phyloP scores from a whole-genome alignment of 176 grass and related monocot species.

The Rhipidocladum racemiflorum region DNA sequence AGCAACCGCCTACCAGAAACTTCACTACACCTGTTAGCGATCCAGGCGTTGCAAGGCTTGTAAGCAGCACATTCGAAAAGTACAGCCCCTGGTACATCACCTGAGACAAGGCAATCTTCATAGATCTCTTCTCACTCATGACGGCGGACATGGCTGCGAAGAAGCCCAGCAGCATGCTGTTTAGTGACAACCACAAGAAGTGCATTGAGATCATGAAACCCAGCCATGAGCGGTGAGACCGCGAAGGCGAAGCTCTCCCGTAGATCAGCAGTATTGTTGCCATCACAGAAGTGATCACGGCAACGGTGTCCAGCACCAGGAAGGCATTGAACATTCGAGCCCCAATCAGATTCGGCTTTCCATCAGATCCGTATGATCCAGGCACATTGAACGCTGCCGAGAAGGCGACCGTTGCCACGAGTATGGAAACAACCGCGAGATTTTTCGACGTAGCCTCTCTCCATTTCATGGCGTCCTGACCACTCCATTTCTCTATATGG shows the following conservation, averaged over 20 bases:
- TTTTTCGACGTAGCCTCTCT: slow-evolving; percentile 33
- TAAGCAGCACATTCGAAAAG: not conserved
- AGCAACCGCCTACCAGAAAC: not conserved
- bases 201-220: slow-evolving; percentile 32
- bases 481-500: slow-evolving; percentile 40
- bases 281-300: slow-evolving; percentile 34
- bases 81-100: slow-evolving; percentile 5
- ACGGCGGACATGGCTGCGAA: not conserved
- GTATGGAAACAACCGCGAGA: slow-evolving; percentile 37
- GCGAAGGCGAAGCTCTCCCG: slow-evolving; percentile 10
- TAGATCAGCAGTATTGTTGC: slow-evolving; percentile 34
- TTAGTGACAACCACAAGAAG: slow-evolving; percentile 39
- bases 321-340: slow-evolving; percentile 34
- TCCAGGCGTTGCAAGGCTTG: not conserved
- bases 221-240: slow-evolving; percentile 19
- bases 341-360: slow-evolving; percentile 29
- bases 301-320: slow-evolving; percentile 38
- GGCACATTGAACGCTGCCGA: slow-evolving; percentile 61
- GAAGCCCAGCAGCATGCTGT: slow-evolving; percentile 47
- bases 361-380: slow-evolving; percentile 39
- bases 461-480: slow-evolving; percentile 45
- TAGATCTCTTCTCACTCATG: not conserved
- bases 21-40: not conserved
- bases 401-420: slow-evolving; percentile 52
- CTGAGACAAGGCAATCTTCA: not conserved